phyloP scores from a whole-genome alignment of 768 basidiomycete species.

The Lepiota brunneoincarnata region DNA sequence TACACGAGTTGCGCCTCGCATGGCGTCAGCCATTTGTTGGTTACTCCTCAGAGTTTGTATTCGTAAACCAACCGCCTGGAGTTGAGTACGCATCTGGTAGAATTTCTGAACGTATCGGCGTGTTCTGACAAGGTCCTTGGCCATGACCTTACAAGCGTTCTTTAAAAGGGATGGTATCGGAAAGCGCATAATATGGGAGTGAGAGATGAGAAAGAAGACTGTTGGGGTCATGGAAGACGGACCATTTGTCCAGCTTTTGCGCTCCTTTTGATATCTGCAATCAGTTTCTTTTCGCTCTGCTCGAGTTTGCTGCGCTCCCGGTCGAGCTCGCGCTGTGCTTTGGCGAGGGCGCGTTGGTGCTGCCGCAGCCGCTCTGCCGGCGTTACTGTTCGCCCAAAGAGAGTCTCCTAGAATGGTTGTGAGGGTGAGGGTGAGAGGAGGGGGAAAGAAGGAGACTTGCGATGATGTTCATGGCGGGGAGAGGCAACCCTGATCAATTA shows the following conservation, averaged over 20 bases:
- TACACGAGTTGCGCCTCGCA: slow-evolving; percentile 96
- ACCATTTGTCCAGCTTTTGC: slow-evolving; percentile 96
- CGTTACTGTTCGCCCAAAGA: slow-evolving; percentile 92
- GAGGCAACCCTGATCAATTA: slow-evolving; percentile 6
- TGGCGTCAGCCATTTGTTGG: slow-evolving; percentile 99
- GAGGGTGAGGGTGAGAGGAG: not conserved
- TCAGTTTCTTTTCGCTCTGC: slow-evolving; percentile 94
- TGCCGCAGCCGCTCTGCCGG: slow-evolving; percentile 96
- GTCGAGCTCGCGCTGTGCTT: slow-evolving; percentile 97
- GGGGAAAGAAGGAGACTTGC: slow-evolving; percentile 35
- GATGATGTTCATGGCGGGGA: slow-evolving; percentile 71
- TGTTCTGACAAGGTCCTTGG: slow-evolving; percentile 96
- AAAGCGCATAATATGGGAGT: slow-evolving; percentile 15
- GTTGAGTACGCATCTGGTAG: slow-evolving; percentile 97
- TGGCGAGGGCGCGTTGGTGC: slow-evolving; percentile 93
- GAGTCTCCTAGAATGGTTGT: slow-evolving; percentile 66
- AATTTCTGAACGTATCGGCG: slow-evolving; percentile 96
- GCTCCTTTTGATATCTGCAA: slow-evolving; percentile 93
- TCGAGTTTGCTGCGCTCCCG: slow-evolving; percentile 93
- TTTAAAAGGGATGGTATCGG: slow-evolving; percentile 35
- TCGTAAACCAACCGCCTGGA: slow-evolving; percentile 91
- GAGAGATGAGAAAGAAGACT: not conserved
- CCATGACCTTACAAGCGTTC: slow-evolving; percentile 99
- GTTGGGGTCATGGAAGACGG: slow-evolving; percentile 18
- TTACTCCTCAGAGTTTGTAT: slow-evolving; percentile 97